Conservation (phyloP, 352 stramenopile species). For the Globisporangium alternatum region DNA sequence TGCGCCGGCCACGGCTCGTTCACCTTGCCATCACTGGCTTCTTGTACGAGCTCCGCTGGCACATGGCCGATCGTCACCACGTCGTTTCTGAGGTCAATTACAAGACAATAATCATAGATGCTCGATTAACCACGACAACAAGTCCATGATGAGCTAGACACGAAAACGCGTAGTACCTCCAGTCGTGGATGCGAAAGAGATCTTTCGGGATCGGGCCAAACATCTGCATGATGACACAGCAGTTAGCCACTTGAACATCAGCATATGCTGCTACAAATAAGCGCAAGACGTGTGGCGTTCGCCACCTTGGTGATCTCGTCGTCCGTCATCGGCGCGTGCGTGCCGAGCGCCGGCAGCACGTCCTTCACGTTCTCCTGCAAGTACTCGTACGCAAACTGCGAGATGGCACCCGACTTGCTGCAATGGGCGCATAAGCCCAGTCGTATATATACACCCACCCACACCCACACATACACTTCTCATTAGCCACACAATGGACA, state of each 20-base stretch:
- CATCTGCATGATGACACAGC: slow-evolving; percentile 69
- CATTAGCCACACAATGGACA: background rate
- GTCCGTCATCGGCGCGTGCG: slow-evolving; percentile 95
- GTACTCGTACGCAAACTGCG: slow-evolving; percentile 92
- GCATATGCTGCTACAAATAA: background rate
- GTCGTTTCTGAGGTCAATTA: slow-evolving; percentile 75
- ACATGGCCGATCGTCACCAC: slow-evolving; percentile 96
- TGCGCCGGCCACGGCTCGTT: slow-evolving; percentile 95
- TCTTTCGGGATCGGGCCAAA: slow-evolving; percentile 89
- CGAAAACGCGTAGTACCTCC: slow-evolving; percentile 54
- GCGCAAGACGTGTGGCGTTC: slow-evolving; percentile 3
- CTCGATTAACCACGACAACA: background rate
- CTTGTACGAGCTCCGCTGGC: slow-evolving; percentile 87
- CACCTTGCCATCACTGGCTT: slow-evolving; percentile 94
- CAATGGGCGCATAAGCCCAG: background rate
- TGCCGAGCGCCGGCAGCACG: slow-evolving; percentile 94
- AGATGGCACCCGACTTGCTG: slow-evolving; percentile 91
- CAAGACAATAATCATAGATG: background rate
- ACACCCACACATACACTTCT: slow-evolving; percentile 3
- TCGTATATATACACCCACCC: background rate
- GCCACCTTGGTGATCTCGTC: slow-evolving; percentile 85
- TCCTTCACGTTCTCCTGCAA: slow-evolving; percentile 82
- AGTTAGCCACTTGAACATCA: background rate
- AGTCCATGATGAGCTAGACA: no score
- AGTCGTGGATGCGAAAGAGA: slow-evolving; percentile 95